Conservation (phyloP, 163 green algal species). For the Coccomyxa subellipsoidea region DNA sequence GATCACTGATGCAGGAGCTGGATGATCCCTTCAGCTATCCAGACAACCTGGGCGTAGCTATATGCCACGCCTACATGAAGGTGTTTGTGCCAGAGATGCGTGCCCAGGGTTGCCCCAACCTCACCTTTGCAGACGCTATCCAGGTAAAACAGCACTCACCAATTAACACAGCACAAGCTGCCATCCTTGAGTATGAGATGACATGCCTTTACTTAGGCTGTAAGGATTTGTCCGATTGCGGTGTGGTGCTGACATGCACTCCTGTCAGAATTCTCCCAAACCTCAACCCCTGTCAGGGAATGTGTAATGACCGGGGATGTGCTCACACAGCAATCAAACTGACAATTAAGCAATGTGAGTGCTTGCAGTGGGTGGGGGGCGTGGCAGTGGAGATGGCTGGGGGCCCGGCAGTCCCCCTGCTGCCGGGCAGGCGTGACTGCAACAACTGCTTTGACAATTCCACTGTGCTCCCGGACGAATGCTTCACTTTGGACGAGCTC, state of each 20-base stretch:
- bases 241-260: too few species aligned
- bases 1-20: background rate
- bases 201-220: too few species aligned
- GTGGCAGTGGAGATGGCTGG: constrained; percentile 4
- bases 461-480: background rate
- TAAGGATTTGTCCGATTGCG: too few species aligned
- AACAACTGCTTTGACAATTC: background rate
- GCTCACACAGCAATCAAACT: too few species aligned
- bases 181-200: too few species aligned
- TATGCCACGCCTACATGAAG: background rate
- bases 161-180: too few species aligned
- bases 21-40: background rate
- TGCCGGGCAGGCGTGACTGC: background rate
- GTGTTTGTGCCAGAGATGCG: background rate
- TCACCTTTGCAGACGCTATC: background rate
- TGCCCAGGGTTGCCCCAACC: background rate
- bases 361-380: background rate
- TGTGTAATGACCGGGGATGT: too few species aligned
- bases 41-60: background rate
- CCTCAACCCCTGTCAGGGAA: too few species aligned
- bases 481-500: background rate
- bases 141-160: background rate
- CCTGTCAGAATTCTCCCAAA: too few species aligned
- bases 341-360: too few species aligned
- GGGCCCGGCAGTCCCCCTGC: background rate